Evolutionary conservation across 2,329 filamentous ascomycete species (phyloP).

Genomic region (Gaeumannomyces tritici): DNA sequence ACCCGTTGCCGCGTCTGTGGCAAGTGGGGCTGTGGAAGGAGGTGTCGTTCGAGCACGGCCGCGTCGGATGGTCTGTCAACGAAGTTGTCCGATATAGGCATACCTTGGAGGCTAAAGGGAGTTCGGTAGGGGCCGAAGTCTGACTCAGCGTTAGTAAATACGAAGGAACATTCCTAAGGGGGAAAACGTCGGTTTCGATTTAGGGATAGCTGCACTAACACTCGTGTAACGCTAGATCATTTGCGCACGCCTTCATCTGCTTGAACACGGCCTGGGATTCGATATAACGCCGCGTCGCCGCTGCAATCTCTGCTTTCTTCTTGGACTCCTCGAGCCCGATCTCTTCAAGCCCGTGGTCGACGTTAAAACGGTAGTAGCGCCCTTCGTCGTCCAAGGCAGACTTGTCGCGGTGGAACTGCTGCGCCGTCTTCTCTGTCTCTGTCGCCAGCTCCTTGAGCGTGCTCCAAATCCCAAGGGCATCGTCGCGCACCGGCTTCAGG

Average conservation of each 20-base stretch:
- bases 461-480: conserved; percentile 15
- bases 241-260: conserved; percentile 12
- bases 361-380: conserved; percentile 34
- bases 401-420: conserved; percentile 24
- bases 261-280: conserved; percentile 9
- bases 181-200: too few relatives aligned
- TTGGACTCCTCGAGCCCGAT: conserved; percentile 28
- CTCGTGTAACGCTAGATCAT: conserved; percentile 8
- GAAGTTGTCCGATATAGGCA: conserved; percentile 12
- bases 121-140: conserved; percentile 10
- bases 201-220: conserved; percentile 9
- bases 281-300: conserved; percentile 12
- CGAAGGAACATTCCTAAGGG: too few relatives aligned
- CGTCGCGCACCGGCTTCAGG: conserved; percentile 17
- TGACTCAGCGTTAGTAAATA: background rate
- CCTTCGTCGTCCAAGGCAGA: conserved; percentile 18
- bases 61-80: conserved; percentile 10
- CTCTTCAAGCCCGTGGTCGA: conserved; percentile 26
- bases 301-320: conserved; percentile 15
- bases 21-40: conserved; percentile 7
- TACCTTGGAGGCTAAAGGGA: conserved; percentile 9
- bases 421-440: conserved; percentile 28
- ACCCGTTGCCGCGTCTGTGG: conserved; percentile 6
- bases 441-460: conserved; percentile 21
- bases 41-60: conserved; percentile 10